Evolutionary conservation across 345 rosid genomes (phyloP).

Genomic region (Eucalyptus sp.): DNA sequence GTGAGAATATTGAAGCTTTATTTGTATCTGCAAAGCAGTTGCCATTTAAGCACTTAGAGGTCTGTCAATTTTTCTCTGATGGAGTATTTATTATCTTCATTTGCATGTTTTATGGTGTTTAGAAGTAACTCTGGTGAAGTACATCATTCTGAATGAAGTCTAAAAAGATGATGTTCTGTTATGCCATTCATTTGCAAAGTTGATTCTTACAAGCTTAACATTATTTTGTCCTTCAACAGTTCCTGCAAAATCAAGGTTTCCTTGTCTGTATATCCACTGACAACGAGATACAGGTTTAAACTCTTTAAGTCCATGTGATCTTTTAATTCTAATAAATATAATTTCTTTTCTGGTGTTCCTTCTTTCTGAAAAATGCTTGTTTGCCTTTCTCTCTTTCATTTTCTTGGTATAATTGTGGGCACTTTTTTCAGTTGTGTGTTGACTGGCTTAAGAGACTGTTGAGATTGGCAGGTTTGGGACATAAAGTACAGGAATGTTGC

Average conservation of each 20-base stretch:
- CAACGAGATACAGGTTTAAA: slow-evolving; percentile 67
- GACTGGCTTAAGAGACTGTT: slow-evolving; percentile 3
- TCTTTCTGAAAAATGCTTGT: neutral
- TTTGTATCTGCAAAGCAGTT: slow-evolving; percentile 57
- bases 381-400: neutral
- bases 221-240: slow-evolving; percentile 25
- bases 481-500: slow-evolving; percentile 44
- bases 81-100: neutral
- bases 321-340: neutral
- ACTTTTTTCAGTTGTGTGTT: neutral
- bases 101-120: neutral
- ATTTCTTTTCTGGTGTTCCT: neutral
- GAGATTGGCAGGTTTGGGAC: slow-evolving; percentile 70
- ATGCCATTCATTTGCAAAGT: neutral
- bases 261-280: slow-evolving; percentile 53
- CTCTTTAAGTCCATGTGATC: neutral
- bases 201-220: neutral
- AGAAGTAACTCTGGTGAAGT: neutral
- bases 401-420: neutral
- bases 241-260: slow-evolving; percentile 70
- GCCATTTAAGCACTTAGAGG: slow-evolving; percentile 74
- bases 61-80: slow-evolving; percentile 7
- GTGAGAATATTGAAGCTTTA: slow-evolving; percentile 67
- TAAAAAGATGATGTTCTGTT: neutral
- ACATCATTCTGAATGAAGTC: neutral